Evolutionary conservation across 2,329 filamentous ascomycete genomes (phyloP).

Genomic region (Ophiosphaerella narmari): DNA sequence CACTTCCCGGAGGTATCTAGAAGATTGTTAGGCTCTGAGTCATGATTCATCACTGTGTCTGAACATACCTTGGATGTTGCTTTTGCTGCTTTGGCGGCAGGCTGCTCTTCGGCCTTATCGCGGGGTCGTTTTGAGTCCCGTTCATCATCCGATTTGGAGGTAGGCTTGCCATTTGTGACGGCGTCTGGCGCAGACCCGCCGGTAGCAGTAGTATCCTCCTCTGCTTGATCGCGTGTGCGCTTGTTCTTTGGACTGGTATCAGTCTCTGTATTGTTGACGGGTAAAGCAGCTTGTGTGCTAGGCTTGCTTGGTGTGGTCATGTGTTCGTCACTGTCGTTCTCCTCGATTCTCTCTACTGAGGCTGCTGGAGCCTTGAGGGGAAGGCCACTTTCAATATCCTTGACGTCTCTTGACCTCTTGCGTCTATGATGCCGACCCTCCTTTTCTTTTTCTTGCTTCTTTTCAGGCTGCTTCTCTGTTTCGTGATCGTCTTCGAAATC

Average conservation of each 20-base stretch:
- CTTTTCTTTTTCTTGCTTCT: slow-evolving; percentile 41
- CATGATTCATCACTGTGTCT: slow-evolving; percentile 20
- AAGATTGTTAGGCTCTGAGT: slow-evolving; percentile 12
- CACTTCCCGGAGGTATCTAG: slow-evolving; percentile 45
- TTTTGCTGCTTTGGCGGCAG: slow-evolving; percentile 19
- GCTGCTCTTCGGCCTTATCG: slow-evolving; percentile 36
- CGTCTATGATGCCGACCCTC: slow-evolving; percentile 43
- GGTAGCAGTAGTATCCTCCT: slow-evolving; percentile 15
- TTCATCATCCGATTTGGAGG: slow-evolving; percentile 31
- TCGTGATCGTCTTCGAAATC: slow-evolving; percentile 48
- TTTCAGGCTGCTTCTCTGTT: slow-evolving; percentile 37
- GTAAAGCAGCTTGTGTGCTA: slow-evolving; percentile 1
- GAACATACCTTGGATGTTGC: slow-evolving; percentile 29
- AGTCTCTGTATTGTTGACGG: slow-evolving; percentile 10
- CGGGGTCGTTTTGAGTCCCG: slow-evolving; percentile 43
- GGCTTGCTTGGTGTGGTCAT: slow-evolving; percentile 30
- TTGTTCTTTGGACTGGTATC: slow-evolving; percentile 55
- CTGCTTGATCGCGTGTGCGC: slow-evolving; percentile 47
- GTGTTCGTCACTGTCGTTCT: slow-evolving; percentile 34
- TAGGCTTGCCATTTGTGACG: slow-evolving; percentile 18
- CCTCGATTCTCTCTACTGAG: slow-evolving; percentile 34
- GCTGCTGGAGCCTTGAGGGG: slow-evolving; percentile 41
- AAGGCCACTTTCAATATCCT: slow-evolving; percentile 34
- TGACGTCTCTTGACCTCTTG: slow-evolving; percentile 54
- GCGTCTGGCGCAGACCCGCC: slow-evolving; percentile 14